Conservation (phyloP, 208 protist genomes). For the Leishmania gerbilli region DNA sequence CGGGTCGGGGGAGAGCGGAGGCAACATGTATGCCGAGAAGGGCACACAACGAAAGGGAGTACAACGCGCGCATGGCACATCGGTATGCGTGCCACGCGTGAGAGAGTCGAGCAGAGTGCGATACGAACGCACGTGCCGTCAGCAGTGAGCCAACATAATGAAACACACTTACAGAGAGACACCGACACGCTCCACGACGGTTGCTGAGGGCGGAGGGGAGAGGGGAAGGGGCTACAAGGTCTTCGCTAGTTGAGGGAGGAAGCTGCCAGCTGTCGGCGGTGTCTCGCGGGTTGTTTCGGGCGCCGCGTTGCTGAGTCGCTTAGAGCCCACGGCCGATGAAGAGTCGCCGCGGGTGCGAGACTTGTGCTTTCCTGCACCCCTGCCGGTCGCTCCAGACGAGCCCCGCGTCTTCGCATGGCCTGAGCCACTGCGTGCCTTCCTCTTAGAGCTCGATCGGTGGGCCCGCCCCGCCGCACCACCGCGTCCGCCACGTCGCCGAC, state of each 20-base stretch:
- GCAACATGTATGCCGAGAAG: not conserved
- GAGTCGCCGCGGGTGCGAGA: not conserved
- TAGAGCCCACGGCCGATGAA: not conserved
- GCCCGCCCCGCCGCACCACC: not conserved
- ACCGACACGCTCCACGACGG: not conserved
- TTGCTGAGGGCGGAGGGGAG: not conserved
- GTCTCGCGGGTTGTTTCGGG: constrained; percentile 7
- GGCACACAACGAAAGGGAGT: not conserved
- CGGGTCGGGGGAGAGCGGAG: not conserved
- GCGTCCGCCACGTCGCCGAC: constrained; percentile 6
- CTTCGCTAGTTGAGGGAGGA: constrained; percentile 26
- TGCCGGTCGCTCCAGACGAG: not conserved
- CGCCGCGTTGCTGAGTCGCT: constrained; percentile 5
- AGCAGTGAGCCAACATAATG: not conserved
- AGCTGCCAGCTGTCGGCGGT: not conserved
- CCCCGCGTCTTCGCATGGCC: not conserved
- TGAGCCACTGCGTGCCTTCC: constrained; percentile 1
- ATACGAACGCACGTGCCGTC: not conserved
- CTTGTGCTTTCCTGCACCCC: constrained; percentile 1
- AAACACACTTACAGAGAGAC: not conserved
- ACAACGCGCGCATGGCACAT: not conserved
- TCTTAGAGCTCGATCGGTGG: not conserved
- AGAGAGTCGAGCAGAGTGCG: not conserved
- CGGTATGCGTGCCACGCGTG: not conserved
- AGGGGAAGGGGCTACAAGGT: constrained; percentile 5